Conservation (phyloP, 306 rosid species). For the Acacia melanoxylon region DNA sequence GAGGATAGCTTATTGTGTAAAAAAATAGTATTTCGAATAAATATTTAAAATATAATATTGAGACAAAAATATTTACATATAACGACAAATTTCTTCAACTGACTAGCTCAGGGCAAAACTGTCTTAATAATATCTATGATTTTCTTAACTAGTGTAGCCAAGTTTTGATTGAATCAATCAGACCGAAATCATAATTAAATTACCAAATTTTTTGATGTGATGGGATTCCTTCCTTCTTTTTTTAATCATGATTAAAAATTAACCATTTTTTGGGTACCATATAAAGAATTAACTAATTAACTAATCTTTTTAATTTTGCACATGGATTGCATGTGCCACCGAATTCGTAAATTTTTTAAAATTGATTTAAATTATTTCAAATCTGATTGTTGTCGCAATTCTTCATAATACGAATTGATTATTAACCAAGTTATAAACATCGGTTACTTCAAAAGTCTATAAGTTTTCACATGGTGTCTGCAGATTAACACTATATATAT, state of each 20-base stretch:
- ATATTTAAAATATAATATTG: neutral
- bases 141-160: neutral
- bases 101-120: neutral
- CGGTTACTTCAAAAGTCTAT: neutral
- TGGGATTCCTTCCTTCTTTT: neutral
- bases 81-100: neutral
- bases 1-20: neutral
- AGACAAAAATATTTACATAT: neutral
- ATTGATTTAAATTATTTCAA: neutral
- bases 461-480: neutral
- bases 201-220: neutral
- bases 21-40: neutral
- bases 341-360: neutral
- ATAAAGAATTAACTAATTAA: neutral
- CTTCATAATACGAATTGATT: neutral
- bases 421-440: neutral
- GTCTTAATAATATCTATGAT: neutral
- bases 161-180: neutral
- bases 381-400: neutral
- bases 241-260: neutral
- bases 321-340: conserved; percentile 21
- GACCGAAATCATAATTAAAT: neutral
- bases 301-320: neutral
- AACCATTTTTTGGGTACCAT: no score
- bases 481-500: neutral